A percentile compares a stretch with the other conserved stretches of the same genome.
These are phyloP conservation scores for Gyromitra esculenta DNA, from an alignment of 2,329 filamentous ascomycete genomes.

Conservation along the genomic window DNA sequence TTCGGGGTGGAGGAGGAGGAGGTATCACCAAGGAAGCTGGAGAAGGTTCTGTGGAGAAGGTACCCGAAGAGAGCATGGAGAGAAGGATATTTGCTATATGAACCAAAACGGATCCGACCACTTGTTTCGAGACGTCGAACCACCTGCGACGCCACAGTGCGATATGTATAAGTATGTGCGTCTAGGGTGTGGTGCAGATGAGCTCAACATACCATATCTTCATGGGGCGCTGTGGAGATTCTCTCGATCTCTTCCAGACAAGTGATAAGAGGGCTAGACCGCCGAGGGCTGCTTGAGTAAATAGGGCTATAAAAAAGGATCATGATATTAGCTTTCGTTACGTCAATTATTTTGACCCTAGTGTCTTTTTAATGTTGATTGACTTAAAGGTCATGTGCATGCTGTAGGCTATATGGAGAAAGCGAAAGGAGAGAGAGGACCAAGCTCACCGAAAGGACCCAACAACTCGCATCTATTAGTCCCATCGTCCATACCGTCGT, in stretches of 20 bases:
- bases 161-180: conserved; percentile 2
- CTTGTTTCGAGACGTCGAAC: conserved; percentile 97
- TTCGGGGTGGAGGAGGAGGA: conserved; percentile 48
- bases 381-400: background rate
- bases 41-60: conserved; percentile 74
- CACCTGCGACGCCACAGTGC: conserved; percentile 65
- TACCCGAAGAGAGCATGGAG: conserved; percentile 92
- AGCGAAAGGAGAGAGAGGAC: background rate
- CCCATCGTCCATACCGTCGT: conserved; percentile 61
- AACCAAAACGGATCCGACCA: conserved; percentile 89
- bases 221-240: conserved; percentile 87
- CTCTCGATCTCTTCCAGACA: conserved; percentile 92
- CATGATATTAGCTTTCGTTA: conserved; percentile 8
- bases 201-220: conserved; percentile 75
- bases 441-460: conserved; percentile 74
- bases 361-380: background rate
- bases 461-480: conserved; percentile 85
- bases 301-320: conserved; percentile 65
- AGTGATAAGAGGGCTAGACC: conserved; percentile 82
- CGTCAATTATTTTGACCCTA: too few relatives aligned
- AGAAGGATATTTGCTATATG: conserved; percentile 94
- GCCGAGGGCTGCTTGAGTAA: conserved; percentile 89
- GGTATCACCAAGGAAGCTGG: conserved; percentile 61
- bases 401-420: too few relatives aligned
- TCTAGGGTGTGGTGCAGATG: background rate